A percentile compares a stretch with the other conserved stretches of the same genome.
phyloP scores from a whole-genome alignment of 305 asterid species.

The Solanum hybrid region DNA sequence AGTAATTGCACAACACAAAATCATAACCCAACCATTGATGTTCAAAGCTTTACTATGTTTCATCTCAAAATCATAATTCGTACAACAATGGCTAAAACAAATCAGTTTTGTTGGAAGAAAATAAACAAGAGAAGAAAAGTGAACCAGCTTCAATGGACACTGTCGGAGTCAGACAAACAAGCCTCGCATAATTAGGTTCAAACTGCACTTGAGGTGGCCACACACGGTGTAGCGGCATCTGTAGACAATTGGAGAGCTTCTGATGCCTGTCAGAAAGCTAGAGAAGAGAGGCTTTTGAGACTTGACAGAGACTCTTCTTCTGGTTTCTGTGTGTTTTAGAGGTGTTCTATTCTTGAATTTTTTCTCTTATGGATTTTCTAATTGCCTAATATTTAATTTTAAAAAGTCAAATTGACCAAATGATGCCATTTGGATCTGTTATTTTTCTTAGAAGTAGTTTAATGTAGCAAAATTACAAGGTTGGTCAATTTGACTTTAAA shows the following conservation, averaged over 20 bases:
- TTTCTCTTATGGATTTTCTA: not conserved
- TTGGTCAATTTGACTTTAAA: not conserved
- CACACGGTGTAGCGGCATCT: not conserved
- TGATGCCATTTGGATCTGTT: not conserved
- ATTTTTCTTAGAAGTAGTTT: not conserved
- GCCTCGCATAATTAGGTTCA: not conserved
- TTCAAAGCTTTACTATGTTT: no score
- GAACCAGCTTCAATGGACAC: no score
- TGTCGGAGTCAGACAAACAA: no score
- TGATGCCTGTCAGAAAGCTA: not conserved
- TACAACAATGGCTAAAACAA: no score
- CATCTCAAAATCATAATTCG: no score
- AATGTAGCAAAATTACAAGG: not conserved
- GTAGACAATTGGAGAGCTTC: not conserved
- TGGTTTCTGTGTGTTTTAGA: not conserved
- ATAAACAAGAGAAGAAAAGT: no score
- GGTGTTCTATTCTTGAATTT: not conserved
- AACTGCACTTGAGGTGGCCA: not conserved
- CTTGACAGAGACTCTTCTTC: not conserved
- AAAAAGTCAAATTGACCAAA: not conserved
- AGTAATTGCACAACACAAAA: no score
- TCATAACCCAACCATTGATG: no score
- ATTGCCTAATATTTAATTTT: not conserved
- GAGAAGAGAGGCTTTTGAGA: not conserved
- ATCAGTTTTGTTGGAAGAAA: no score